phyloP scores from a whole-genome alignment of 1,139 yeast species.

The Pneumocystis sp. region DNA sequence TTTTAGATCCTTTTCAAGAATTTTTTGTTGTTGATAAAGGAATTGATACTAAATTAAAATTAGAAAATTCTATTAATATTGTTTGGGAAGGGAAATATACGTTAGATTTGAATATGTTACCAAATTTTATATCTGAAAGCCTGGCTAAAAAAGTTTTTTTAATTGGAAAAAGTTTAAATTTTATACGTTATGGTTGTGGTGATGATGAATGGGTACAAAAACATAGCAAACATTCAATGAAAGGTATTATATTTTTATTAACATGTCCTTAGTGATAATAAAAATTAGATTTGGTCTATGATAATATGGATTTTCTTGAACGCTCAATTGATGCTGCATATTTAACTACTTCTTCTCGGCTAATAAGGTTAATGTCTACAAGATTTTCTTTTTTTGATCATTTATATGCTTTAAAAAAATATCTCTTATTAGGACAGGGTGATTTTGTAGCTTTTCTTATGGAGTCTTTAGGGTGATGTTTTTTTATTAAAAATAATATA shows the following conservation, averaged over 20 bases:
- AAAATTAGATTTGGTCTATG: constrained; percentile 7
- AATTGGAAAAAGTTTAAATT: constrained; percentile 65
- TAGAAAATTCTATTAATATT: constrained; percentile 12
- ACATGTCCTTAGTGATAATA: not conserved
- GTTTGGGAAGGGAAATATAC: constrained; percentile 23
- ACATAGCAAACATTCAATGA: constrained; percentile 23
- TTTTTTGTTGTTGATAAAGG: constrained; percentile 41
- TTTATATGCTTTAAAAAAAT: constrained; percentile 45
- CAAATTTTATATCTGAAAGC: constrained; percentile 38
- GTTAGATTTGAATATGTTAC: constrained; percentile 33
- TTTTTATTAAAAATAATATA: not conserved
- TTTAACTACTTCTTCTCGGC: constrained; percentile 39
- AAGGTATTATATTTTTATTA: constrained; percentile 2
- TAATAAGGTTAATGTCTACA: constrained; percentile 37
- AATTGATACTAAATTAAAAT: constrained; percentile 7
- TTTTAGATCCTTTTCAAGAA: constrained; percentile 42
- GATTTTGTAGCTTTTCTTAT: constrained; percentile 63
- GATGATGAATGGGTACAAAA: constrained; percentile 45
- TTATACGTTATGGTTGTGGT: constrained; percentile 47
- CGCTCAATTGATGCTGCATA: constrained; percentile 39
- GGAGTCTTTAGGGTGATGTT: constrained; percentile 33
- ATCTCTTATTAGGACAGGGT: constrained; percentile 56
- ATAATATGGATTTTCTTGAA: constrained; percentile 27
- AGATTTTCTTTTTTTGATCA: constrained; percentile 42
- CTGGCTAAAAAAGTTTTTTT: constrained; percentile 47